A percentile compares a stretch with the other conserved stretches of the same genome.
Conservation (phyloP, 257 asterid species). For the Primulina huaijiensis region DNA sequence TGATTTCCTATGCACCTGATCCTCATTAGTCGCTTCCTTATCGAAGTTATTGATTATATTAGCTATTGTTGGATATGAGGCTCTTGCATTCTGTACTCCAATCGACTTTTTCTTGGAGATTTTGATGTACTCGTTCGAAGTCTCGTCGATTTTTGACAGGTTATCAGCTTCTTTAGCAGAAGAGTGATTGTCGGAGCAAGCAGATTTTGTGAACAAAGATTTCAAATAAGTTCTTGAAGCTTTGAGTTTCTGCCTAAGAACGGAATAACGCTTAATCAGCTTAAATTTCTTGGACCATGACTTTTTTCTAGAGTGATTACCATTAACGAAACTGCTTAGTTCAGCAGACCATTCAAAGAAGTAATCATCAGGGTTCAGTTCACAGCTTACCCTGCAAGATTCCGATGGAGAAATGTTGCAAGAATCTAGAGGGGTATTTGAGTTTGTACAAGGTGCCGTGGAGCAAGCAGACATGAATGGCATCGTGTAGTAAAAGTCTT, state of each 20-base stretch:
- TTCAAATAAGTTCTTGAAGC: constrained; percentile 37
- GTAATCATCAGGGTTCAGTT: constrained; percentile 58
- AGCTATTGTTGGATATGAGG: not conserved
- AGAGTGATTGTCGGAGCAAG: constrained; percentile 14
- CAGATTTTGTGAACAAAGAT: constrained; percentile 38
- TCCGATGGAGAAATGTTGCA: constrained; percentile 69
- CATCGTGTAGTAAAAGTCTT: constrained; percentile 12
- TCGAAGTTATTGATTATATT: constrained; percentile 30
- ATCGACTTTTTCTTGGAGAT: not conserved
- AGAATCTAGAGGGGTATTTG: constrained; percentile 45
- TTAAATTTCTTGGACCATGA: constrained; percentile 49
- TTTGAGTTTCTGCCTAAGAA: constrained; percentile 37
- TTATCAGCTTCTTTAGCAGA: constrained; percentile 7
- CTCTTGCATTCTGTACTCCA: not conserved
- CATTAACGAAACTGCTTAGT: constrained; percentile 36
- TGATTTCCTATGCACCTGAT: constrained; percentile 51
- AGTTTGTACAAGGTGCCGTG: constrained; percentile 40
- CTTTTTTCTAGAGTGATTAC: constrained; percentile 31
- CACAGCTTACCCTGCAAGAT: constrained; percentile 72
- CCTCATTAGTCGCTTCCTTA: constrained; percentile 30
- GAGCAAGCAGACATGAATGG: constrained; percentile 23
- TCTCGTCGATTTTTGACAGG: constrained; percentile 8
- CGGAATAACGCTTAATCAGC: constrained; percentile 35
- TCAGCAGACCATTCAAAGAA: constrained; percentile 77
- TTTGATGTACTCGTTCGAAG: not conserved